phyloP scores from a whole-genome alignment of 2,329 filamentous ascomycete species.

The Graphium sp. region DNA sequence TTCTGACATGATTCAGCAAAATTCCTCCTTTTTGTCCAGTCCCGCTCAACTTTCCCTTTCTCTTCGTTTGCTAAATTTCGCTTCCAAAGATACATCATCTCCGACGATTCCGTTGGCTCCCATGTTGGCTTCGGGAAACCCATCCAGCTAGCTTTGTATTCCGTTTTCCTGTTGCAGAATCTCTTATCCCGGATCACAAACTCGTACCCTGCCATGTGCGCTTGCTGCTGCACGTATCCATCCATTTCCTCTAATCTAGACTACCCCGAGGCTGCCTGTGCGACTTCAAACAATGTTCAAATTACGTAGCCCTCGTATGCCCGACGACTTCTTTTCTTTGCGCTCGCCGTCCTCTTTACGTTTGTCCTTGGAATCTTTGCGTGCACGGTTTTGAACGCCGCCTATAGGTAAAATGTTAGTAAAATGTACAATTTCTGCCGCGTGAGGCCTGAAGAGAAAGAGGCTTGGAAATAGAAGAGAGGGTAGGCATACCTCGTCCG shows the following conservation, averaged over 20 bases:
- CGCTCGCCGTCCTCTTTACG: constrained; percentile 22
- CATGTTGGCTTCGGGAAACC: too few relatives aligned
- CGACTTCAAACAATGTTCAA: constrained; percentile 12
- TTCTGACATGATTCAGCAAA: too few relatives aligned
- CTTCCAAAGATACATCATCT: too few relatives aligned
- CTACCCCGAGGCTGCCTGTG: not conserved
- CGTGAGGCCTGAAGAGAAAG: not conserved
- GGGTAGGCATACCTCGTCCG: constrained; percentile 23
- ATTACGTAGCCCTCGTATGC: constrained; percentile 15
- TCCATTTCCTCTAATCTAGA: not conserved
- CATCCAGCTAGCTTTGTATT: too few relatives aligned
- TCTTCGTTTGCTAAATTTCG: too few relatives aligned
- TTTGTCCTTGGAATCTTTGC: constrained; percentile 31
- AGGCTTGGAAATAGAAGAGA: not conserved
- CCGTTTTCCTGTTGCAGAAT: not conserved
- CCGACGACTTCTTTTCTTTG: constrained; percentile 19
- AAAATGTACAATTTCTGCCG: not conserved
- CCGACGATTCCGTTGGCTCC: too few relatives aligned
- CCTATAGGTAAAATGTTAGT: constrained; percentile 13
- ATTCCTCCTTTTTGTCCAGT: too few relatives aligned
- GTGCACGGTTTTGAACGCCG: constrained; percentile 26
- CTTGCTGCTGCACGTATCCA: not conserved
- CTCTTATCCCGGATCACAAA: not conserved
- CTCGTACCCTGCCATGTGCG: not conserved
- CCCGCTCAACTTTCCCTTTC: too few relatives aligned